A percentile compares a stretch with the other conserved stretches of the same genome.
phyloP scores from a whole-genome alignment of 2,329 filamentous ascomycete species.

The Claviceps sp. region DNA sequence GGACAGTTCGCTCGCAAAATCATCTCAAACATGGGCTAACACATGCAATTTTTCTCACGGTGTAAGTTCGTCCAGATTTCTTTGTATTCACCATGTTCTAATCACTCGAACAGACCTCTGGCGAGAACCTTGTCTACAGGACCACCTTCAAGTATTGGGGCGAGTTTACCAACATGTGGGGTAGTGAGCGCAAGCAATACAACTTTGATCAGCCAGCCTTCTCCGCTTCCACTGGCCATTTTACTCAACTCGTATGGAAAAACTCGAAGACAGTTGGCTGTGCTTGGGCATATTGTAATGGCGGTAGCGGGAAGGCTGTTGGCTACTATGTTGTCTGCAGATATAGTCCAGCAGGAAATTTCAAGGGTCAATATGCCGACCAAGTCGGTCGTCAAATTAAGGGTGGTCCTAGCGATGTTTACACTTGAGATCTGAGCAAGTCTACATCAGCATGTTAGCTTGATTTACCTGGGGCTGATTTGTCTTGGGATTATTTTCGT shows the following conservation, averaged over 20 bases:
- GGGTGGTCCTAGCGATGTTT: not conserved
- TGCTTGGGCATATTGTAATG: not conserved
- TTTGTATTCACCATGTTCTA: not conserved
- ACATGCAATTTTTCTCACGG: slow-evolving; percentile 1
- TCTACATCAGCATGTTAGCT: too few relatives aligned
- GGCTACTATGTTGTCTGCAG: slow-evolving; percentile 1
- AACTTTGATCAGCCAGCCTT: not conserved
- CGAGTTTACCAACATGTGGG: slow-evolving; percentile 2
- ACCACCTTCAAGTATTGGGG: not conserved
- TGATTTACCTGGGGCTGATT: too few relatives aligned
- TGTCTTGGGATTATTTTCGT: too few relatives aligned
- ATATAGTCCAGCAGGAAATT: slow-evolving; percentile 1
- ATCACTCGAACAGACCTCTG: not conserved
- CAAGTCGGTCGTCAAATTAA: not conserved
- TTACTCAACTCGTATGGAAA: slow-evolving; percentile 3
- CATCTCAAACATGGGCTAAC: not conserved
- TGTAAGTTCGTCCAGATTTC: not conserved
- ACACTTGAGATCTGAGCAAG: not conserved
- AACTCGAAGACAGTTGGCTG: not conserved
- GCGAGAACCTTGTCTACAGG: slow-evolving; percentile 3
- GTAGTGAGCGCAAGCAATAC: not conserved
- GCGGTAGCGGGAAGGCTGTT: not conserved
- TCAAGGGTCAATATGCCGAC: not conserved
- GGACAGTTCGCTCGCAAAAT: not conserved
- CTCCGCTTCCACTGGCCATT: not conserved